Evolutionary conservation across 129 eudicot species (phyloP), one percentile per base, ranked within the genome.

Genomic region (Scalesia atractyloides): DNA sequence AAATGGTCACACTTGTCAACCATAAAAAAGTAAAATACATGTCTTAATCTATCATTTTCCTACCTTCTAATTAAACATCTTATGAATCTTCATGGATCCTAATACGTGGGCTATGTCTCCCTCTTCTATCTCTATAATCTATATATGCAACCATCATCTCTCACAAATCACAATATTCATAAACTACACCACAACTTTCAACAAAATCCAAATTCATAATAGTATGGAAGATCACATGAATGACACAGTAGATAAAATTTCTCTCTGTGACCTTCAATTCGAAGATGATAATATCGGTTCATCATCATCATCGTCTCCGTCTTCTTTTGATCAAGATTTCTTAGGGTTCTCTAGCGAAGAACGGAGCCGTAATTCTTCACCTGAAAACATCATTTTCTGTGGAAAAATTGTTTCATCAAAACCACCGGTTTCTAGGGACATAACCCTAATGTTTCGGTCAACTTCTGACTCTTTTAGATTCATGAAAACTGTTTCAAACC

Each of bases 291-390:
- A 69, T 4, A 41, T 41, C 46, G 10, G 12, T 41, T 65, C 80
- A 9, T 60, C 77, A 11, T 69, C 68, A 0, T 54, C 75, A 3
- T 41, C 11, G 10, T 41, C 46, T 41, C 10, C 46, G 46, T 66
- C 83, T 9, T 79, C 71, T 7, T 47, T 12, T n/a, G 73, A 66
- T 22, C 86, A 82, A 22, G 80, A 82, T 10, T 66, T 77, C 46
- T 68, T 82, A 33, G 69, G 73, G 69, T 82, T 77, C 49, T 82
- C 69, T 9, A 73, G 62, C 22, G 76, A 68, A 53, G 74, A 82
- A 66, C 62, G 71, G 71, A 68, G 64, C 10, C 30, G 13, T 54
- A 47, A 36, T 10, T 15, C 71, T 51, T 69, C 79, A 60, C 79
- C 76, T 0, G 76, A 82, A 59, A 50, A 66, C 20, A 41, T 51